phyloP scores from a whole-genome alignment of 2,329 filamentous ascomycete species.

The Monosporascus sp. region DNA sequence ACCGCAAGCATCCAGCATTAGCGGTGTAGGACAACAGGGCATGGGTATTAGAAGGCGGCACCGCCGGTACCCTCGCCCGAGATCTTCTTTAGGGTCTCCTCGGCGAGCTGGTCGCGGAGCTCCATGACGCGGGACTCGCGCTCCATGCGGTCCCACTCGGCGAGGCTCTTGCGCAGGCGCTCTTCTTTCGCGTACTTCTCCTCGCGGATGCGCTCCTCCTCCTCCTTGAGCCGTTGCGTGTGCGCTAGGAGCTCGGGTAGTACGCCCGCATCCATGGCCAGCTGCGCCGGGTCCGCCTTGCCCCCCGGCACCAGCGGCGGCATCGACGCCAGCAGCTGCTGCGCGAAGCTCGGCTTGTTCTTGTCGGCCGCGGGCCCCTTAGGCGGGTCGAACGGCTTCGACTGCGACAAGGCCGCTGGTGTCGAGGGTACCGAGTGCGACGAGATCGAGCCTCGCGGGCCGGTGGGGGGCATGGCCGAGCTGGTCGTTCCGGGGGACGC shows the following conservation, averaged over 20 bases:
- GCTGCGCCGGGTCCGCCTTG: slow-evolving; percentile 43
- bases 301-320: slow-evolving; percentile 49
- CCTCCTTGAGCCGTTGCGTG: slow-evolving; percentile 47
- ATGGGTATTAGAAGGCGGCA: slow-evolving; percentile 41
- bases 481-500: slow-evolving; percentile 31
- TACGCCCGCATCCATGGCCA: slow-evolving; percentile 40
- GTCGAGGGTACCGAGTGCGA: slow-evolving; percentile 32
- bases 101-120: slow-evolving; percentile 50
- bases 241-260: slow-evolving; percentile 50
- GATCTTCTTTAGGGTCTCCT: slow-evolving; percentile 51
- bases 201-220: slow-evolving; percentile 51
- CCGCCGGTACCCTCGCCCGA: slow-evolving; percentile 51
- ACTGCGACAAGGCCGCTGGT: slow-evolving; percentile 22
- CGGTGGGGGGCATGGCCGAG: slow-evolving; percentile 23
- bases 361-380: slow-evolving; percentile 43
- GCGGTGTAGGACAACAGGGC: neutral
- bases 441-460: slow-evolving; percentile 21
- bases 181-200: slow-evolving; percentile 50
- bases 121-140: slow-evolving; percentile 49
- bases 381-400: slow-evolving; percentile 51
- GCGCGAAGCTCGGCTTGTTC: slow-evolving; percentile 39
- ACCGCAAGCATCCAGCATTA: no score
- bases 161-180: slow-evolving; percentile 46
- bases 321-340: slow-evolving; percentile 46
- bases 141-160: slow-evolving; percentile 48